These are phyloP conservation scores for Rhizophagus clarus DNA, from an alignment of 192 early-diverging fungal species.

Conservation along the genomic window DNA sequence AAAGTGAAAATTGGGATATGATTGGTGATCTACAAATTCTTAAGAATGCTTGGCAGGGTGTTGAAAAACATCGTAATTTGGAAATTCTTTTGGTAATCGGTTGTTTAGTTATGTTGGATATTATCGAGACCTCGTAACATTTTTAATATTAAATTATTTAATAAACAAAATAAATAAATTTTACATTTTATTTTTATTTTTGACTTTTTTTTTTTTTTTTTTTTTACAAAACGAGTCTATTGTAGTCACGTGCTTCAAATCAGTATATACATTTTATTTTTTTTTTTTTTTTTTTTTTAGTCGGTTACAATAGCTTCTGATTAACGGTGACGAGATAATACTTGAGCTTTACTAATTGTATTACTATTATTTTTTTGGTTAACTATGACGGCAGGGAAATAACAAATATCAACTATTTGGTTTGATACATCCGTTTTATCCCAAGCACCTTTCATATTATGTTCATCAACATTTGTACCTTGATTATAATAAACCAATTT, in stretches of 20 bases:
- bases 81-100: not conserved
- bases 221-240: too few species aligned
- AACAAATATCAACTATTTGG: not conserved
- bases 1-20: not conserved
- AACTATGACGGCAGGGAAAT: not conserved
- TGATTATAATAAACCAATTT: not conserved
- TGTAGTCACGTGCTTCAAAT: too few species aligned
- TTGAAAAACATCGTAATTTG: not conserved
- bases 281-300: not conserved
- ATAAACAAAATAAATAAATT: too few species aligned
- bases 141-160: too few species aligned
- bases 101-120: not conserved
- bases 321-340: not conserved
- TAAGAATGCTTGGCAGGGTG: not conserved
- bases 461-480: not conserved
- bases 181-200: too few species aligned
- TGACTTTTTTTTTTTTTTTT: too few species aligned
- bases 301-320: not conserved
- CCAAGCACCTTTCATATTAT: not conserved
- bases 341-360: not conserved
- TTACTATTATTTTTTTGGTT: not conserved
- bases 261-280: not conserved
- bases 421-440: not conserved
- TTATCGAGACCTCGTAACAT: not conserved
- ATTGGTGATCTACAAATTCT: not conserved